Percentiles rank a stretch among this genome's conserved stretches.
Evolutionary conservation across 2,329 filamentous ascomycete species (phyloP).

Genomic region (Cladosporium oxysporum): DNA sequence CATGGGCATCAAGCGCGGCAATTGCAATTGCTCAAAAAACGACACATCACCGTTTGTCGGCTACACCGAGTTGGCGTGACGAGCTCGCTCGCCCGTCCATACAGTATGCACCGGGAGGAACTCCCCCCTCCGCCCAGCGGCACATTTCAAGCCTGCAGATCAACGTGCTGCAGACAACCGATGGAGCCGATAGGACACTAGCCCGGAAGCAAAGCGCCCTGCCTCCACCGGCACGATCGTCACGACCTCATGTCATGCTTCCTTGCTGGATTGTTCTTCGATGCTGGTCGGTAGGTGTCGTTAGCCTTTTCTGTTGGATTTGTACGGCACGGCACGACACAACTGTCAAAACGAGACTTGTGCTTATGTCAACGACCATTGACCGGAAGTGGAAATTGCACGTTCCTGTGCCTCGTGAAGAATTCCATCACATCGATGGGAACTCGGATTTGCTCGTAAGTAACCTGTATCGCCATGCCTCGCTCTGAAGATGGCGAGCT

Average conservation of each 20-base stretch:
- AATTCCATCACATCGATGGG: background rate
- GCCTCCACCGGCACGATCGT: background rate
- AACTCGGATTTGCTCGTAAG: background rate
- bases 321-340: background rate
- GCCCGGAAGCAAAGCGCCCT: background rate
- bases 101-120: background rate
- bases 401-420: background rate
- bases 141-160: background rate
- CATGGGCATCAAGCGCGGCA: background rate
- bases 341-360: background rate
- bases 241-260: background rate
- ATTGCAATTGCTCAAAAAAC: background rate
- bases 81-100: background rate
- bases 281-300: background rate
- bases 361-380: background rate
- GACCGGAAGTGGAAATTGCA: background rate
- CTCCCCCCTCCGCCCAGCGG: background rate
- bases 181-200: background rate
- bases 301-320: background rate
- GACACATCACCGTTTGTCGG: background rate
- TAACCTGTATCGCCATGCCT: background rate
- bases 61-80: background rate
- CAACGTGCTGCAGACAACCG: background rate
- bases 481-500: background rate
- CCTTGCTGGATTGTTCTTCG: background rate